These are phyloP conservation scores for Serendipita vermifera DNA, from an alignment of 768 basidiomycete genomes.

Conservation along the genomic window DNA sequence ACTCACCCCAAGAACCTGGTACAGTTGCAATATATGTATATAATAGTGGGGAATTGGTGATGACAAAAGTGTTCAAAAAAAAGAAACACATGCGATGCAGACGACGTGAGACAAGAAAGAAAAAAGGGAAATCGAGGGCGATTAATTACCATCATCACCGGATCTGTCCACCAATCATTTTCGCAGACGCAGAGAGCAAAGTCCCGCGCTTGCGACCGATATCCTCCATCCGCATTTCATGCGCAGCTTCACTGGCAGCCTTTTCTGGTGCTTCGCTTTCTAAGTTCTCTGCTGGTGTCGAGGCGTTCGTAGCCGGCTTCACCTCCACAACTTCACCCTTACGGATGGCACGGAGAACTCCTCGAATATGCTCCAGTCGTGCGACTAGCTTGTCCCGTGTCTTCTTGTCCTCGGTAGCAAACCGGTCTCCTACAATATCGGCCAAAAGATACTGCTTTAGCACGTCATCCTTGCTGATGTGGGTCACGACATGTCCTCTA, in stretches of 20 bases:
- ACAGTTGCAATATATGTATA: too few species aligned
- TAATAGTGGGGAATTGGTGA: too few species aligned
- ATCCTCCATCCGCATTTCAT: neutral
- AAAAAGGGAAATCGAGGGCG: too few species aligned
- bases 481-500: slow-evolving; percentile 63
- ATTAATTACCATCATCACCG: too few species aligned
- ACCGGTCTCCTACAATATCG: slow-evolving; percentile 41
- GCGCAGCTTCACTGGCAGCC: neutral
- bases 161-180: neutral
- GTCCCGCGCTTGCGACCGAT: slow-evolving; percentile 5
- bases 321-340: slow-evolving; percentile 6
- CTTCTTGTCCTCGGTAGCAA: neutral
- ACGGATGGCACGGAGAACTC: slow-evolving; percentile 41
- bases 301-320: neutral
- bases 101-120: too few species aligned
- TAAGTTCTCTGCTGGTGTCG: neutral
- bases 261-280: neutral
- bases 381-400: slow-evolving; percentile 34
- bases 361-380: slow-evolving; percentile 78
- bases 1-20: too few species aligned
- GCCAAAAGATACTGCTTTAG: slow-evolving; percentile 60
- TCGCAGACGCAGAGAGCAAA: neutral
- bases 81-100: too few species aligned
- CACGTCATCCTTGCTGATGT: slow-evolving; percentile 82
- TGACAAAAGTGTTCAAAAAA: too few species aligned